Base-by-base conservation (phyloP, 1,284 basidiomycete species). In the Marasmius oreades region DNA sequence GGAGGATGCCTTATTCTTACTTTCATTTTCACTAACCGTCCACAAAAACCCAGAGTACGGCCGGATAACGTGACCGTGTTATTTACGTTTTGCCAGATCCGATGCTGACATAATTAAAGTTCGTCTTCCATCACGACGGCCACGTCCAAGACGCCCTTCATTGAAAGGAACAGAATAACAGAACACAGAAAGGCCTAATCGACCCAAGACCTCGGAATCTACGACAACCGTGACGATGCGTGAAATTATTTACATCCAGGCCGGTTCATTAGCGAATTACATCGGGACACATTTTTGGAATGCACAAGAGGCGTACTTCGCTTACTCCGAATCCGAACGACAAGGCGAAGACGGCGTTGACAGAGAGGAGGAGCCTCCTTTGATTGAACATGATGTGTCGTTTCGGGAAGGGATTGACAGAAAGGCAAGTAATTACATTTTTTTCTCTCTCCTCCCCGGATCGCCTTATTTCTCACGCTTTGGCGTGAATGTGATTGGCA, bases 211-310 rank as follows among this genome's bases (percentile, higher is more conserved):
- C 28, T 31, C 10, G 28, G 28, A 31, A 5, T 10, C 28, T 10
- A 10, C n/a, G 16, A 14, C 16, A n/a, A 18, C 16, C 16, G n/a
- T 14, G 11, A 45, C n/a, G 53, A 90, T 91, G 88, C 82, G 77
- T 64, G 90, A 92, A 65, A 89, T 91, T 61, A 70, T 92, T 59
- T 85, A 92, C 66, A 74, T 92, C 53, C 89, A 91, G 69, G 86
- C 86, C 0, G 88, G 89, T 45, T 70, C 75, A 31, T 63, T 81
- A 48, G 77, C 89, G 18, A 91, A 91, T 65, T 81, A 84, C 65
- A 70, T 80, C 22, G 88, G 87, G 51, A 82, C 87, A 0, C 90
- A 92, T 65, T 91, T 88, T 64, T 92, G 88, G 87, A 91, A 91
- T 65, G 79, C 86, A 0, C 88, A 90, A 67, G 85, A 90, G 66